A percentile compares a stretch with the other conserved stretches of the same genome.
Evolutionary conservation across 345 rosid genomes (phyloP).

Genomic region (Eucalyptus cladocalyx): DNA sequence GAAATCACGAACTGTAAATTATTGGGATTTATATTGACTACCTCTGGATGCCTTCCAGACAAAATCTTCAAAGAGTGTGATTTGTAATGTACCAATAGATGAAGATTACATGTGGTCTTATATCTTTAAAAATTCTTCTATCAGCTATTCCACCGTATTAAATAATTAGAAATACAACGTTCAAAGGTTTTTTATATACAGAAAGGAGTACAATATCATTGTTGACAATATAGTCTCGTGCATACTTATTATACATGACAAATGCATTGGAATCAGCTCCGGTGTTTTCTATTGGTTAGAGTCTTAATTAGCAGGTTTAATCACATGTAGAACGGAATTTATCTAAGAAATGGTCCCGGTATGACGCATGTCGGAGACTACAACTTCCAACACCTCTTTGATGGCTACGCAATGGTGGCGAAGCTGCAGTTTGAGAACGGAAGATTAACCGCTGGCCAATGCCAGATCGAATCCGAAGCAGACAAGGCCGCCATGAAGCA

Average conservation of each 20-base stretch:
- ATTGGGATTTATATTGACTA: neutral
- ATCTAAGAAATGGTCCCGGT: slow-evolving; percentile 90
- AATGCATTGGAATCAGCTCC: neutral
- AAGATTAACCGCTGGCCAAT: slow-evolving; percentile 55
- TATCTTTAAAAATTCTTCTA: neutral
- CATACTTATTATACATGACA: neutral
- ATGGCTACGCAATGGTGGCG: slow-evolving; percentile 75
- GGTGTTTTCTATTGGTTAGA: neutral
- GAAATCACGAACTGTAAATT: neutral
- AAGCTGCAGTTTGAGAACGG: slow-evolving; percentile 68
- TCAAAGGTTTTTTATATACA: neutral
- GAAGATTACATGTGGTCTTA: neutral
- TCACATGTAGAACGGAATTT: slow-evolving; percentile 78
- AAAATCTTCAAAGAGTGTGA: neutral
- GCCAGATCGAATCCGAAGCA: slow-evolving; percentile 76
- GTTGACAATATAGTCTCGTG: neutral
- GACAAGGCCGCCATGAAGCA: slow-evolving; percentile 72
- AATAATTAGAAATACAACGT: neutral
- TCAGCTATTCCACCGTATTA: neutral
- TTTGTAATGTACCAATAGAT: neutral
- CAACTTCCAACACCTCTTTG: slow-evolving; percentile 88
- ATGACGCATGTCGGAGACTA: slow-evolving; percentile 65
- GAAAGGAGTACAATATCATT: neutral
- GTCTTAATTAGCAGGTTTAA: neutral
- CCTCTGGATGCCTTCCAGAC: neutral